Base-by-base conservation (phyloP, 192 early-diverging fungal genomes). In the Backusella parvicylindrica region DNA sequence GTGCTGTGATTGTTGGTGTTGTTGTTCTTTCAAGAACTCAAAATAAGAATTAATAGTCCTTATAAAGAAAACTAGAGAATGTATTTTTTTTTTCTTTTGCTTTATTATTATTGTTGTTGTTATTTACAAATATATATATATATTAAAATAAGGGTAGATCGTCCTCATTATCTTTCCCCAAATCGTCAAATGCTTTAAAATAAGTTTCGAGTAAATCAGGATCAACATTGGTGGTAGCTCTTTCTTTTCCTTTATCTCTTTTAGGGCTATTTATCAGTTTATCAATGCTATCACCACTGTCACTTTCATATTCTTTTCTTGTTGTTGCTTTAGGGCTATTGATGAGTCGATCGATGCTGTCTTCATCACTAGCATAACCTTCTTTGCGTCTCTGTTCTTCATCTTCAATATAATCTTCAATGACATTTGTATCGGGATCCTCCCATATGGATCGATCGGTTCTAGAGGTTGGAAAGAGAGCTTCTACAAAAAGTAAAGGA, bases 401-500 rank as follows among this genome's bases (percentile, higher is more conserved):
- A 5, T 69, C 68, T 69, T 69, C 68, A 21, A 38, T 12, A 26
- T 69, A 33, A 9, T 38, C 38, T 18, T 41, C n/a, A 11, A 66
- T 35, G 23, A 69, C 8, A 21, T 43, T 41, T 3, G 68, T 15
- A 18, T 63, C 33, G 9, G 53, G 37, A 18, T 35, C 8, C 23
- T 64, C 71, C 36, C 84, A 38, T 31, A 64, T 26, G 73, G n/a
- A 21, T 43, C 41, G 12, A 47, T 47, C 26, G 15, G 40, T 77
- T 26, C 73, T 75, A 2, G 77, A 75, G 60, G 80, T 89, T 31
- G 84, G 81, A 70, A 87, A 89, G 11, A 92, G 72, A 2, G 83
- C 85, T 78, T 93, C 92, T 0, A 89, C 76, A 21, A 88, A 83
- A 13, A 91, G 66, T 2, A 87, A 66, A 3, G 92, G 89, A 79